phyloP scores from a whole-genome alignment of 1,284 basidiomycete species.

The Chalciporus piperatoides region DNA sequence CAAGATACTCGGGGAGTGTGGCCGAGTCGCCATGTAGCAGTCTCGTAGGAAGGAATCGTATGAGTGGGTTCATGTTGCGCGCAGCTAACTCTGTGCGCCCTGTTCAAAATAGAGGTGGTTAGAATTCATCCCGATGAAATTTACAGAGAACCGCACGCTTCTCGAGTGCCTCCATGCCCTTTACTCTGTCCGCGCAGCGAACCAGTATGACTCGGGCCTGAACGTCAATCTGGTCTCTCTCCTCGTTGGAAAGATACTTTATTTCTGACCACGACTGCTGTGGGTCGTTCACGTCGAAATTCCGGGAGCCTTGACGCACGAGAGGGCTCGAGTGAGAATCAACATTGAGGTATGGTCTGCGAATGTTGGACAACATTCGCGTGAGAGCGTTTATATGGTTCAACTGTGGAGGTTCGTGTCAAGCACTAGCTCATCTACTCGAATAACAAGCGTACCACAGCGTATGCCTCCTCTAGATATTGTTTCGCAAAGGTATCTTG shows the following conservation, averaged over 20 bases:
- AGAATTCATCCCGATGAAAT: slow-evolving; percentile 5
- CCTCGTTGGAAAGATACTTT: slow-evolving; percentile 74
- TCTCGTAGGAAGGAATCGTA: slow-evolving; percentile 62
- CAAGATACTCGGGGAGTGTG: slow-evolving; percentile 64
- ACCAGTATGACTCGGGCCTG: slow-evolving; percentile 81
- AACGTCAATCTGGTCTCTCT: slow-evolving; percentile 88
- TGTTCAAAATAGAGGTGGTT: slow-evolving; percentile 30
- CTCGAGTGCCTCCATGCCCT: slow-evolving; percentile 81
- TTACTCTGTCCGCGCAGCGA: slow-evolving; percentile 79
- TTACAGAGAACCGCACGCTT: slow-evolving; percentile 55
- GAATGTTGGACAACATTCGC: slow-evolving; percentile 65
- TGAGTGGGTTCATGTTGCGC: slow-evolving; percentile 56
- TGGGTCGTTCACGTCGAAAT: slow-evolving; percentile 51
- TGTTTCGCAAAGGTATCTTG: slow-evolving; percentile 53
- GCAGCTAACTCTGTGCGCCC: slow-evolving; percentile 64
- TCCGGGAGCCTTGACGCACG: slow-evolving; percentile 47
- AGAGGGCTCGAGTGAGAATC: slow-evolving; percentile 53
- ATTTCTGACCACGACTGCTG: slow-evolving; percentile 64
- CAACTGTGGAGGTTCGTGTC: slow-evolving; percentile 41
- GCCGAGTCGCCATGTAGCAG: slow-evolving; percentile 58
- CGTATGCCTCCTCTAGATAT: slow-evolving; percentile 70
- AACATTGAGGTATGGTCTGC: slow-evolving; percentile 77
- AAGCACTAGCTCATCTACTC: neutral
- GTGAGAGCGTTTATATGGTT: slow-evolving; percentile 68
- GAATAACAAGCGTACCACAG: slow-evolving; percentile 50